phyloP scores from a whole-genome alignment of 768 basidiomycete genomes.

The Kwoniella mangroviensis region DNA sequence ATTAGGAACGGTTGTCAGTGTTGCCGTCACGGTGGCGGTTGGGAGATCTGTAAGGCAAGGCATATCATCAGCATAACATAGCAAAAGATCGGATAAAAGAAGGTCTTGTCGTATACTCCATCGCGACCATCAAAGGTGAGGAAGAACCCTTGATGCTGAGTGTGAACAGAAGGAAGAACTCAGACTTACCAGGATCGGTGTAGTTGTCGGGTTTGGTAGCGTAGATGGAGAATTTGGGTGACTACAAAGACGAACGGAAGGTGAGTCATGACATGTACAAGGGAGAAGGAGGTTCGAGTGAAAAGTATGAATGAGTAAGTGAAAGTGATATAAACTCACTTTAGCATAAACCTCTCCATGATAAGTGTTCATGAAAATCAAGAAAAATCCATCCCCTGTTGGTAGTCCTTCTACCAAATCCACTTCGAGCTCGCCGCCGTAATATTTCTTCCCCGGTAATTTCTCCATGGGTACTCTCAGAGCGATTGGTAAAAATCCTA shows the following conservation, averaged over 20 bases:
- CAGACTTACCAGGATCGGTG: slow-evolving; percentile 36
- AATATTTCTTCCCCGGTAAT: slow-evolving; percentile 48
- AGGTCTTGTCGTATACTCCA: too few species aligned
- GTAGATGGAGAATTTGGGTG: slow-evolving; percentile 51
- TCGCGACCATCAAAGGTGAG: too few species aligned
- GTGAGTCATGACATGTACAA: background rate
- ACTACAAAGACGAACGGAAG: slow-evolving; percentile 24
- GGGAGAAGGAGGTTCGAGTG: too few species aligned
- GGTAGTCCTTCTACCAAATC: slow-evolving; percentile 39
- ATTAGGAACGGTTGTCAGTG: slow-evolving; percentile 47
- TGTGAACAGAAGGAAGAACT: background rate
- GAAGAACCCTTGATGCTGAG: too few species aligned
- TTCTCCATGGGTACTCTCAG: slow-evolving; percentile 53
- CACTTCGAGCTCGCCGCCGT: slow-evolving; percentile 54
- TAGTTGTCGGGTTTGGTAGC: slow-evolving; percentile 46
- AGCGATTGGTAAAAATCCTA: slow-evolving; percentile 52
- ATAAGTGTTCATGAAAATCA: slow-evolving; percentile 56
- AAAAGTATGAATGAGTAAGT: too few species aligned
- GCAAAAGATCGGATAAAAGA: background rate
- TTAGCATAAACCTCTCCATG: slow-evolving; percentile 52
- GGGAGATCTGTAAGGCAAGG: slow-evolving; percentile 34
- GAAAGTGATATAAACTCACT: slow-evolving; percentile 20
- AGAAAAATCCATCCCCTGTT: slow-evolving; percentile 47
- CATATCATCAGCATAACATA: background rate
- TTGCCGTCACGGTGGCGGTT: slow-evolving; percentile 50